A percentile compares a stretch with the other conserved stretches of the same genome.
Conservation (phyloP, 495 filamentous ascomycete genomes). For the Xylaria palmicola region DNA sequence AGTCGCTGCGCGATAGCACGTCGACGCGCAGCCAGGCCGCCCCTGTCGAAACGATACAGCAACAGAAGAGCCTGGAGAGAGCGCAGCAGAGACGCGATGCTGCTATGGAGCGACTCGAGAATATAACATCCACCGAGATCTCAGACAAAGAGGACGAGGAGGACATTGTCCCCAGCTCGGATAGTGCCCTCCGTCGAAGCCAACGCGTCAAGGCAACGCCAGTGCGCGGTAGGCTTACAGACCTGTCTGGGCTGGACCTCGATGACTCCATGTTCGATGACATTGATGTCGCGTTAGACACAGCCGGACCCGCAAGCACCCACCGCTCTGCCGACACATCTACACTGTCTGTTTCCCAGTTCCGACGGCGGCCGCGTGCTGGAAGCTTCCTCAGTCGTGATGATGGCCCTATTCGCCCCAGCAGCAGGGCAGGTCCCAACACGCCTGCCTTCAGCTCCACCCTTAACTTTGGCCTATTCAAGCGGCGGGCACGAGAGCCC, state of each 20-base stretch:
- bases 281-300: constrained; percentile 44
- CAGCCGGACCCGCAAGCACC: constrained; percentile 26
- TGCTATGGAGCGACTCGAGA: constrained; percentile 39
- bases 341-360: constrained; percentile 40
- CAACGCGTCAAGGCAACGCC: constrained; percentile 31
- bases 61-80: constrained; percentile 30
- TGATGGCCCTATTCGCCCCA: constrained; percentile 46
- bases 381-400: constrained; percentile 47
- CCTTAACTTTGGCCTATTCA: constrained; percentile 48
- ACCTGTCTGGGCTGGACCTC: constrained; percentile 46
- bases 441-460: constrained; percentile 46
- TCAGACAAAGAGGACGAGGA: constrained; percentile 1
- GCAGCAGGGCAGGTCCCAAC: constrained; percentile 43
- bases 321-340: constrained; percentile 47
- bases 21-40: neutral
- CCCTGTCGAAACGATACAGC: constrained; percentile 23
- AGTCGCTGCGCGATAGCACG: constrained; percentile 20
- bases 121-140: constrained; percentile 37
- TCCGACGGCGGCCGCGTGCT: constrained; percentile 44
- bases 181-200: constrained; percentile 28
- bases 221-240: constrained; percentile 28
- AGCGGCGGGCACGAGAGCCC: constrained; percentile 44
- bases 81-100: constrained; percentile 36
- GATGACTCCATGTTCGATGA: constrained; percentile 47
- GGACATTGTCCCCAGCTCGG: constrained; percentile 1